These are phyloP conservation scores for Durusdinium trenchii DNA, from an alignment of 73 alveolate genomes.

Conservation along the genomic window DNA sequence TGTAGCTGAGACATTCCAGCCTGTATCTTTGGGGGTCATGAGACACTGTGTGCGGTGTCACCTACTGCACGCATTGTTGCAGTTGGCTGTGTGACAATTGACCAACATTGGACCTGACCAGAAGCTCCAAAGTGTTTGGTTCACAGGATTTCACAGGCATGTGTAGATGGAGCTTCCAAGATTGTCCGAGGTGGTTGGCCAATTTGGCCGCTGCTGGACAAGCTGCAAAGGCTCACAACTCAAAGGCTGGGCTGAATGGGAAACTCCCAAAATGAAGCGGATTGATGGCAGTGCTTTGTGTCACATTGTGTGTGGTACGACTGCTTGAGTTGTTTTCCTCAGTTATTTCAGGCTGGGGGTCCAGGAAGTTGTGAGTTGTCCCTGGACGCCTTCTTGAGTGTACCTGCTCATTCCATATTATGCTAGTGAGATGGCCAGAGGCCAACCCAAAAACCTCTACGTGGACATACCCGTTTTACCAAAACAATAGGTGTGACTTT, in stretches of 20 bases:
- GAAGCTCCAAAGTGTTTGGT: too few relatives aligned
- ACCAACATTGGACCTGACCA: not conserved
- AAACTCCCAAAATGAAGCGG: not conserved
- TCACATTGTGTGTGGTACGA: not conserved
- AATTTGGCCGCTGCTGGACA: slow-evolving; percentile 64
- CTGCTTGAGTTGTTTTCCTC: too few relatives aligned
- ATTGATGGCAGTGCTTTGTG: not conserved
- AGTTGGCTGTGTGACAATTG: not conserved
- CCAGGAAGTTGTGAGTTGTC: too few relatives aligned
- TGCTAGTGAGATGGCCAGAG: too few relatives aligned
- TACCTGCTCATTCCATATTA: too few relatives aligned
- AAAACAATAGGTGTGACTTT: too few relatives aligned
- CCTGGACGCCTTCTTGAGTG: too few relatives aligned
- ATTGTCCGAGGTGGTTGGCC: slow-evolving; percentile 83
- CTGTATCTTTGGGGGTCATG: not conserved
- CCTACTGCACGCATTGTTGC: not conserved
- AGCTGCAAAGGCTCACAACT: slow-evolving; percentile 55
- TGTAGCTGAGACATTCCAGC: too few relatives aligned
- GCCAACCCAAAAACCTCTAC: too few relatives aligned
- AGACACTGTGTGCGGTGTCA: not conserved
- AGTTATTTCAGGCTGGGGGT: too few relatives aligned
- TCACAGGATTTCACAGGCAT: too few relatives aligned
- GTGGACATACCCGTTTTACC: too few relatives aligned
- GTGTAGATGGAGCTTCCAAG: not conserved
- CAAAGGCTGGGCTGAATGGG: not conserved